Base-by-base conservation (phyloP, 1,284 basidiomycete species). In the Caloboletus firmus region DNA sequence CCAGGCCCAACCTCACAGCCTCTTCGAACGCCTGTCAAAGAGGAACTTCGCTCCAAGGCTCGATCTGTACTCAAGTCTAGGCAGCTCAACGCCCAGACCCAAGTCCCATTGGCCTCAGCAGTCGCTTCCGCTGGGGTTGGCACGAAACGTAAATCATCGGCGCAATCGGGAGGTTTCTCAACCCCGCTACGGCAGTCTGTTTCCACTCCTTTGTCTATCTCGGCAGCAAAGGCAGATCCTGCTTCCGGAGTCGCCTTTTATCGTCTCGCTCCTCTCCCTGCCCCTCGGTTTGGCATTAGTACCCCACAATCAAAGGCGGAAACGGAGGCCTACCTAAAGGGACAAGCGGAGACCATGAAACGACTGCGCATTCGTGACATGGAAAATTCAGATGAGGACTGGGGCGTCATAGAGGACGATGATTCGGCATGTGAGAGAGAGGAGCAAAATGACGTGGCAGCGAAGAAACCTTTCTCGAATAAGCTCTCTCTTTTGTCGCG, bases 301-400 rank as follows among this genome's bases (percentile, higher is more conserved):
- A 83, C 82, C 0, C 83, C 85, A 0, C 80, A 82, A 44, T 78
- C 78, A 28, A 83, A 78, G 59, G 79, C 79, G 0, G 87, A 89
- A 60, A 80, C 82, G 0, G 87, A 90, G 10, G 75, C 77, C 1
- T 76, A 82, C 67, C 70, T 90, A 26, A 79, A 74, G 60, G 76
- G 74, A 17, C 84, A 89, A 55, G 83, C 84, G 0, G 83, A 82
- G 54, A 85, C 84, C 1, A 77, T 90, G 72, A 86, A 79, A 7
- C 75, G 77, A 49, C 73, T 90, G n/a, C 77, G 78, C 41, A 79
- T 90, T 44, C 76, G 77, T 18, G 86, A 87, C 59, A 72, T 77
- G 59, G 74, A 76, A 49, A 71, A 73, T 36, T 73, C 74, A 13
- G 73, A 70, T 40, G 72, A 79, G 55, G 77, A 77, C 36, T 76